A percentile compares a stretch with the other conserved stretches of the same genome.
Evolutionary conservation across 768 basidiomycete species (phyloP).

Genomic region (Podaxis carcinomalis): DNA sequence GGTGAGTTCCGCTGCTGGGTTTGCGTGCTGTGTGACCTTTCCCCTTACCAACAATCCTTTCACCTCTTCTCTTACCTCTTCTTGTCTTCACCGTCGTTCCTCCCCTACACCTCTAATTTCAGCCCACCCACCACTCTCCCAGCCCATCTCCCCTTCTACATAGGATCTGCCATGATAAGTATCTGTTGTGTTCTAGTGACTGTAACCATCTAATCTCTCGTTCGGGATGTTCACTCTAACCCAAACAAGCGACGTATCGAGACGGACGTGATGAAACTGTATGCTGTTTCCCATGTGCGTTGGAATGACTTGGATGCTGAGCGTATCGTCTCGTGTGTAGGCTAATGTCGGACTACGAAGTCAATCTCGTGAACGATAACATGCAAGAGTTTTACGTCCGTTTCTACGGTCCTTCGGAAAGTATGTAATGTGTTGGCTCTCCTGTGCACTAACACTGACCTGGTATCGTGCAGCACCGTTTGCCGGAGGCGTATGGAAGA

Average conservation of each 20-base stretch:
- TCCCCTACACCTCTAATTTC: not conserved
- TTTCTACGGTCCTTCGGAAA: constrained; percentile 92
- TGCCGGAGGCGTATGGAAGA: constrained; percentile 98
- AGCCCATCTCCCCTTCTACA: not conserved
- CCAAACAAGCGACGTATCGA: constrained; percentile 92
- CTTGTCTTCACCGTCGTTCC: not conserved
- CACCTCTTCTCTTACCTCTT: not conserved
- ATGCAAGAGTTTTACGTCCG: constrained; percentile 99
- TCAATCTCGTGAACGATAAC: constrained; percentile 94
- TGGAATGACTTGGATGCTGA: not conserved
- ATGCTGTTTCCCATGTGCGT: constrained; percentile 27
- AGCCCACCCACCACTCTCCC: not conserved
- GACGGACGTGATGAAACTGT: constrained; percentile 99
- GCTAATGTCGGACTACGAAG: constrained; percentile 98
- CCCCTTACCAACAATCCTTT: not conserved
- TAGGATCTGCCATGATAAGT: constrained; percentile 15
- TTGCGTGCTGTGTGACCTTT: constrained; percentile 7
- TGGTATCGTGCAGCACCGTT: constrained; percentile 70
- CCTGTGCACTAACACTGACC: constrained; percentile 3
- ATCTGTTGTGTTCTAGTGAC: not conserved
- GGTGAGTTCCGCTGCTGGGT: constrained; percentile 11
- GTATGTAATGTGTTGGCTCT: constrained; percentile 49
- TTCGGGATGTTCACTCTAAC: constrained; percentile 53
- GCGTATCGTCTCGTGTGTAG: constrained; percentile 35
- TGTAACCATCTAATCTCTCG: constrained; percentile 13